Conservation (phyloP, 495 filamentous ascomycete species). For the Aspergillus taichungensis region DNA sequence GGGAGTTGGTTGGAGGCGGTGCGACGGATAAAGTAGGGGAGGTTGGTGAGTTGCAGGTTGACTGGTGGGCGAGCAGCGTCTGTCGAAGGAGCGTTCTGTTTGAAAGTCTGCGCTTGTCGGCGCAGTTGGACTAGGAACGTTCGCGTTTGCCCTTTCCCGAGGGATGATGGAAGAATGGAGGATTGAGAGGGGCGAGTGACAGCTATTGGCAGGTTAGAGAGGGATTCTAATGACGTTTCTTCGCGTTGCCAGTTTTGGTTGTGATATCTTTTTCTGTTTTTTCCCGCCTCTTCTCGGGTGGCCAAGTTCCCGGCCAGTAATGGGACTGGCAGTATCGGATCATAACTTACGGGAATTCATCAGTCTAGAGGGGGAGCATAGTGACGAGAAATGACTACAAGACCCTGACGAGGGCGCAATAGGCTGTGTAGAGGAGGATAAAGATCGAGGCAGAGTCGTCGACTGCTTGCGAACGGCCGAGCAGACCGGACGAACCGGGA, state of each 20-base stretch:
- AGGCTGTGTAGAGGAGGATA: conserved; percentile 18
- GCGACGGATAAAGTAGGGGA: conserved; percentile 65
- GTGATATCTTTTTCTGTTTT: conserved; percentile 1
- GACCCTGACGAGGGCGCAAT: conserved; percentile 25
- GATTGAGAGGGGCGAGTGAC: conserved; percentile 10
- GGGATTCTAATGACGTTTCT: conserved; percentile 12
- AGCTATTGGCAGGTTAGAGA: neutral
- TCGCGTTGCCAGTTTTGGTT: neutral
- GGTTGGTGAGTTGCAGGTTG: conserved; percentile 30
- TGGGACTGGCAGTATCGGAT: conserved; percentile 6
- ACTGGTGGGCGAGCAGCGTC: conserved; percentile 14
- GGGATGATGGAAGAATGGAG: conserved; percentile 5
- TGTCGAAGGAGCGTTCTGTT: conserved; percentile 24
- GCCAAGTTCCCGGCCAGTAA: neutral
- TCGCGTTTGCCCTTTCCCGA: conserved; percentile 25
- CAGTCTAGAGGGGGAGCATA: conserved; percentile 22
- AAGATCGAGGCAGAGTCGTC: conserved; percentile 17
- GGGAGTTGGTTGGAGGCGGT: conserved; percentile 63
- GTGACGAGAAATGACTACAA: conserved; percentile 27
- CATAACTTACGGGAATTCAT: conserved; percentile 24
- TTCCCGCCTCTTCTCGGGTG: neutral
- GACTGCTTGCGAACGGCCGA: conserved; percentile 32
- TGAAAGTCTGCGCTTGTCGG: conserved; percentile 31
- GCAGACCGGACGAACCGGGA: conserved; percentile 23
- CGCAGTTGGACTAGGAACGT: conserved; percentile 35